Base-by-base conservation (phyloP, 139 green algal genomes). In the Asterochloris erici region DNA sequence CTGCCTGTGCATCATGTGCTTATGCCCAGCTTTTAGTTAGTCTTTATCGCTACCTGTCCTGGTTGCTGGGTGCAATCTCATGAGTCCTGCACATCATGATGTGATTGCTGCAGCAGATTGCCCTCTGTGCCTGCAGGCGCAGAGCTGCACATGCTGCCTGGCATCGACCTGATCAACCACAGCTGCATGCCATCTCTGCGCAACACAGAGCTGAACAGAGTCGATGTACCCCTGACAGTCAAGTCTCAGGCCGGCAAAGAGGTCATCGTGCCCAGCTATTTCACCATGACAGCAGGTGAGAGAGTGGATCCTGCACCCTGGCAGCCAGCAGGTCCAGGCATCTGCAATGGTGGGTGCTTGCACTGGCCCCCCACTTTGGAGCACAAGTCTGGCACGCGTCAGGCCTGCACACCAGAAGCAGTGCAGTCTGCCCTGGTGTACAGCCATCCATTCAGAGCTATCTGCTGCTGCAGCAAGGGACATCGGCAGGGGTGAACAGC, bases 151-250 rank as follows among this genome's bases (percentile, higher is more conserved):
- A 81, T 94, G 26, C 81, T 95, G 10, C 89, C 90, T 0, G 90
- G 74, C 63, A 94, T 95, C 1, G 92, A 95, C 86, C 93, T 94
- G 92, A 81, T 93, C 47, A 95, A 95, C 82, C 92, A 95, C 83
- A 78, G 81, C 26, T 87, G 81, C 12, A 28, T 87, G 26, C 78
- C 86, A 6, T 70, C 26, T 0, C 73, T 54, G 19, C 82, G 90
- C 24, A 92, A 91, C 81, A 90, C 87, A 15, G 78, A 28, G 24
- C 85, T 95, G 66, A 79, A 78, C 15, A 78, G 88, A 85, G 83
- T 89, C 69, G 29, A 68, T 68, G 78, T 29, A 76, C 79, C 21
- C 63, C 24, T 84, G 69, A 87, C 78, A 15, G 81, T 89, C 2
- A 84, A 71, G 27, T 79, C 86, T 29, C 79, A 82, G 17, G 74